phyloP scores from a whole-genome alignment of 2,329 filamentous ascomycete species.

The Nigrospora sphaerica region DNA sequence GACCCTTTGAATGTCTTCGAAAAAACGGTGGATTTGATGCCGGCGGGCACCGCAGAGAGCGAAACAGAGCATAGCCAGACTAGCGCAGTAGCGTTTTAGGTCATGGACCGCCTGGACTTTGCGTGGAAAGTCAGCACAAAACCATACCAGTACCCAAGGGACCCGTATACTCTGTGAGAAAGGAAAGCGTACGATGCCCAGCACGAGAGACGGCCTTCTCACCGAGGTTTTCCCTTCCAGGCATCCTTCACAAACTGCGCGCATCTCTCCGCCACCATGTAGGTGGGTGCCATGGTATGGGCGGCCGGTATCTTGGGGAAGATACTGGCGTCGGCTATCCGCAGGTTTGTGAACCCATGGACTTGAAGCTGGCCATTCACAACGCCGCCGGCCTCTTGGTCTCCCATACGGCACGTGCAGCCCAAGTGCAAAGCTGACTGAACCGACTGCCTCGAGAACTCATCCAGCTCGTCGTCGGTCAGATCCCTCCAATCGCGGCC shows the following conservation, averaged over 20 bases:
- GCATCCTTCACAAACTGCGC: slow-evolving; percentile 6
- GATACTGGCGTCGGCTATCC: slow-evolving; percentile 33
- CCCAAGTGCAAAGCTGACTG: slow-evolving; percentile 25
- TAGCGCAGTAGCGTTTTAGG: no score
- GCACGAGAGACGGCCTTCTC: background rate
- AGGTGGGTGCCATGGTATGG: slow-evolving; percentile 39
- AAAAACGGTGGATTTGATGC: slow-evolving; percentile 11
- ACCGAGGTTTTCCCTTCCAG: background rate
- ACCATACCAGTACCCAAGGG: no score
- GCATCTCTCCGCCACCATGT: slow-evolving; percentile 34
- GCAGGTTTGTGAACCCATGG: slow-evolving; percentile 31
- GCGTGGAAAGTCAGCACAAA: no score
- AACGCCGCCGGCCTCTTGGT: slow-evolving; percentile 26
- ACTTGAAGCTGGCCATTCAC: slow-evolving; percentile 30
- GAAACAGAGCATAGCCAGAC: no score
- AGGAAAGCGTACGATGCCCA: no score
- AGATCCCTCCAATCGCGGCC: slow-evolving; percentile 15
- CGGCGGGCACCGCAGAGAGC: background rate
- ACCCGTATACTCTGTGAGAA: no score
- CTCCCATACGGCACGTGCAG: slow-evolving; percentile 32
- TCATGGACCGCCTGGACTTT: no score
- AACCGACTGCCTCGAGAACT: slow-evolving; percentile 11
- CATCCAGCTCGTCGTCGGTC: slow-evolving; percentile 22
- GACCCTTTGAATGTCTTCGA: slow-evolving; percentile 26
- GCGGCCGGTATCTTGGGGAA: slow-evolving; percentile 35